Conservation (phyloP, 2,329 filamentous ascomycete species). For the Fusarium sp. region DNA sequence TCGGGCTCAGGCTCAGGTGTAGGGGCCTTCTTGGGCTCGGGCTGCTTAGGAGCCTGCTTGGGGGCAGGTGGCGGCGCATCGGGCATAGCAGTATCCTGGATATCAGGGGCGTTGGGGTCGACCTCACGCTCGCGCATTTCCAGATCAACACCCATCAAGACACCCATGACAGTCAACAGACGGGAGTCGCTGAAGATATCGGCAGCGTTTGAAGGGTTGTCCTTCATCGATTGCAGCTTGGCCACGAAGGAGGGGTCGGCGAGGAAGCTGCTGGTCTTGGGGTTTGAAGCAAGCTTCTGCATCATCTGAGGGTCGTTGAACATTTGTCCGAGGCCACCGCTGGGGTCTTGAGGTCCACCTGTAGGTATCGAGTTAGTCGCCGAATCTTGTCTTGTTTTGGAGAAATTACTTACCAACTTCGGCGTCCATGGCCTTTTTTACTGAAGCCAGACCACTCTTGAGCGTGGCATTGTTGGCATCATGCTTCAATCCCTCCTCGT, state of each 20-base stretch:
- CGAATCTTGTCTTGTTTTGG: not conserved
- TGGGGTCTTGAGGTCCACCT: constrained; percentile 67
- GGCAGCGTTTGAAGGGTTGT: constrained; percentile 83
- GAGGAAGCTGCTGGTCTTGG: constrained; percentile 87
- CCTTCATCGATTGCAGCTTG: constrained; percentile 84
- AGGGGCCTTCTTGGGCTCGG: constrained; percentile 67
- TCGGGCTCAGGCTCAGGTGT: constrained; percentile 74
- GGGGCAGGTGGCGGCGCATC: constrained; percentile 65
- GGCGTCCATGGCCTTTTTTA: constrained; percentile 86
- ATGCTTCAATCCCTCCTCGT: constrained; percentile 92
- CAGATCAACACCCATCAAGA: constrained; percentile 95
- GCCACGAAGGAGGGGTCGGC: constrained; percentile 89
- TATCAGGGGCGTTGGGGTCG: constrained; percentile 53
- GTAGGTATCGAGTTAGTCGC: constrained; percentile 13
- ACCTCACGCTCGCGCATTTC: constrained; percentile 57
- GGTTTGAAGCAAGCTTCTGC: constrained; percentile 91
- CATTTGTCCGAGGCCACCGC: constrained; percentile 85
- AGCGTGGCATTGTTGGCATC: constrained; percentile 93
- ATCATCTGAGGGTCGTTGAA: constrained; percentile 94
- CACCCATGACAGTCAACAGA: constrained; percentile 93
- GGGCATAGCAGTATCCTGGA: constrained; percentile 77
- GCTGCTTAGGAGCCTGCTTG: constrained; percentile 41
- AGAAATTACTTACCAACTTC: constrained; percentile 52
- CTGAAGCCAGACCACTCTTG: constrained; percentile 86
- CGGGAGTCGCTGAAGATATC: constrained; percentile 89